Evolutionary conservation across 768 basidiomycete species (phyloP).

Genomic region (Pleurotus platypus): DNA sequence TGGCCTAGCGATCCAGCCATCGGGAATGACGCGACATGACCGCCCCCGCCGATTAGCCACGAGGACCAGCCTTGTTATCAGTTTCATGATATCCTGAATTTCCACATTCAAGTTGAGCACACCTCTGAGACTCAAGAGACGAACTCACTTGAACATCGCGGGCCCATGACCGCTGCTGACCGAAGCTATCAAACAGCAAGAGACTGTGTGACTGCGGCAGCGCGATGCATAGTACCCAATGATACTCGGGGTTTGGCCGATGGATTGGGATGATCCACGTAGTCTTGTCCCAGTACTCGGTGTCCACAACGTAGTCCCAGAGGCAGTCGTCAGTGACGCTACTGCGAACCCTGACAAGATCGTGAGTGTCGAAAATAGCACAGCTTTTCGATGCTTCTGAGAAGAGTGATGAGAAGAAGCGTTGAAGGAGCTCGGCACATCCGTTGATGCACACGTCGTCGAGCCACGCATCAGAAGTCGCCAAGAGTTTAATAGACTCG

Average conservation of each 20-base stretch:
- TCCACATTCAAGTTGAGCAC: background rate
- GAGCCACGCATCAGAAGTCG: conserved; percentile 5
- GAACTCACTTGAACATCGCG: conserved; percentile 6
- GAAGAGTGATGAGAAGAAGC: no score
- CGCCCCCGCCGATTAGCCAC: background rate
- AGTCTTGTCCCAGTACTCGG: conserved; percentile 24
- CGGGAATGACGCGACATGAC: background rate
- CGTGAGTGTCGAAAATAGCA: conserved; percentile 15
- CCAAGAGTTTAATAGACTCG: conserved; percentile 10
- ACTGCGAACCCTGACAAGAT: conserved; percentile 15
- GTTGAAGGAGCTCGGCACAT: conserved; percentile 8
- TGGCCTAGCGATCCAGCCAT: background rate
- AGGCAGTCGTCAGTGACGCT: conserved; percentile 12
- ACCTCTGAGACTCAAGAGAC: background rate
- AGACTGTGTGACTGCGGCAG: conserved; percentile 11
- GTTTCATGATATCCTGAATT: background rate
- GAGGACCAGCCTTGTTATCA: background rate
- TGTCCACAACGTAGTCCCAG: conserved; percentile 14
- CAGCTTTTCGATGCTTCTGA: background rate
- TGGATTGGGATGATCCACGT: conserved; percentile 37
- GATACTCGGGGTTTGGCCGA: conserved; percentile 12
- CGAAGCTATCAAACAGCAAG: conserved; percentile 29
- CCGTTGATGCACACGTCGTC: conserved; percentile 24
- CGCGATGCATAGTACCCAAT: conserved; percentile 29
- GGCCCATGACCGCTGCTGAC: background rate